phyloP scores from a whole-genome alignment of 2,329 filamentous ascomycete genomes.

The Cladosporium sp. region DNA sequence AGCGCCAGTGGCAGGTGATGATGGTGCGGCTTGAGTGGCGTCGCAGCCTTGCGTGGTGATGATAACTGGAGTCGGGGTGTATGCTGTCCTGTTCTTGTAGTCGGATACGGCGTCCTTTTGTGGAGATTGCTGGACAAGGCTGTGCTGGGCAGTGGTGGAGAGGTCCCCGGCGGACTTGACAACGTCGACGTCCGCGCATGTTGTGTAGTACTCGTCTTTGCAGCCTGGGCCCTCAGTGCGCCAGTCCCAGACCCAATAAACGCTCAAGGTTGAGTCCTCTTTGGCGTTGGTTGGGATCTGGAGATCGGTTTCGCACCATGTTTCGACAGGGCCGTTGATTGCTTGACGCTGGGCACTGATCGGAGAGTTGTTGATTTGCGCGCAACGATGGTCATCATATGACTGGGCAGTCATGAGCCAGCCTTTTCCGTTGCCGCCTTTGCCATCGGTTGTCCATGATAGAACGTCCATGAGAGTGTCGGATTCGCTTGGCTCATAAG shows the following conservation, averaged over 20 bases:
- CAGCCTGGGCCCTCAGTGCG: constrained; percentile 48
- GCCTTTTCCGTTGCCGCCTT: constrained; percentile 74
- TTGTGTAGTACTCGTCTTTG: constrained; percentile 56
- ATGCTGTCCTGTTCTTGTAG: constrained; percentile 38
- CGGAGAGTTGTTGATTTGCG: constrained; percentile 62
- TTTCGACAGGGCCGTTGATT: constrained; percentile 54
- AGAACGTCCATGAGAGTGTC: constrained; percentile 64
- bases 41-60: constrained; percentile 20
- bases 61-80: constrained; percentile 27
- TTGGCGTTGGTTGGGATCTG: constrained; percentile 63
- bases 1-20: neutral
- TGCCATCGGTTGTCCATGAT: constrained; percentile 75
- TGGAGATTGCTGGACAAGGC: constrained; percentile 39
- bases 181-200: constrained; percentile 53
- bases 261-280: constrained; percentile 60
- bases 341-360: constrained; percentile 58
- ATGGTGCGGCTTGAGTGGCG: constrained; percentile 5
- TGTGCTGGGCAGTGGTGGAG: constrained; percentile 19
- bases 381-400: constrained; percentile 89
- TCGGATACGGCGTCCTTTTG: constrained; percentile 35
- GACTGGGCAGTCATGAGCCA: constrained; percentile 69
- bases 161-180: constrained; percentile 21
- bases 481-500: constrained; percentile 43
- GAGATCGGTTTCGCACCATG: constrained; percentile 79
- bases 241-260: constrained; percentile 99